Percentiles rank a stretch among this genome's conserved stretches.
Conservation (phyloP, 1,284 basidiomycete species). For the Cutaneotrichosporon cyanovorans region DNA sequence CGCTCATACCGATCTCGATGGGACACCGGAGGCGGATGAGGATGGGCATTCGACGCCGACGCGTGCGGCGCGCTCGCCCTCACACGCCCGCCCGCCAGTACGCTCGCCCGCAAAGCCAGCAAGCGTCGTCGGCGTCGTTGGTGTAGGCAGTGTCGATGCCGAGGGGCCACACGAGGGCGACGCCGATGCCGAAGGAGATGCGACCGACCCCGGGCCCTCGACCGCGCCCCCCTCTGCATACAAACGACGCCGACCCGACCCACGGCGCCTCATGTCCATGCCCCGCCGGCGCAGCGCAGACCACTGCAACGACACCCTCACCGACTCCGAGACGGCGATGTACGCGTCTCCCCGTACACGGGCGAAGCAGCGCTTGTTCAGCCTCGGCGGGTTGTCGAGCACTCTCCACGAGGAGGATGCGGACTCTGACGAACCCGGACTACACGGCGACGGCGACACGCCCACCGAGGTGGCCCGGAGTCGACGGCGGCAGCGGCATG, state of each 20-base stretch:
- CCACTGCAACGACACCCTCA: slow-evolving; percentile 6
- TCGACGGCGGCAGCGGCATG: slow-evolving; percentile 6
- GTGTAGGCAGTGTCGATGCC: too few relatives aligned
- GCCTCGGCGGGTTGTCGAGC: background rate
- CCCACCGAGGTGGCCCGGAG: background rate
- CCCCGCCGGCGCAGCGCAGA: slow-evolving; percentile 2
- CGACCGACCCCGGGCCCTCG: too few relatives aligned
- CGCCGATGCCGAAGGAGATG: too few relatives aligned
- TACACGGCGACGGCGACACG: background rate
- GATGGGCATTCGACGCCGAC: background rate
- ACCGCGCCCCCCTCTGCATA: too few relatives aligned
- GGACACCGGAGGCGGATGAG: too few relatives aligned
- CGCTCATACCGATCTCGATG: too few relatives aligned
- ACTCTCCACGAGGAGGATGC: slow-evolving; percentile 10
- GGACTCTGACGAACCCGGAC: background rate
- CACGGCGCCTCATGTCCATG: slow-evolving; percentile 5
- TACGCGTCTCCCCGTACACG: slow-evolving; percentile 5
- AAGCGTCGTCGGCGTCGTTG: too few relatives aligned
- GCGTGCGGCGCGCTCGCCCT: too few relatives aligned
- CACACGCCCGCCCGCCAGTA: too few relatives aligned
- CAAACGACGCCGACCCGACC: background rate
- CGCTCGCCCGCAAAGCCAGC: too few relatives aligned
- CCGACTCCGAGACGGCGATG: slow-evolving; percentile 16
- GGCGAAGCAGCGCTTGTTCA: slow-evolving; percentile 11
- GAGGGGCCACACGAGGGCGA: too few relatives aligned